phyloP scores from a whole-genome alignment of 495 filamentous ascomycete genomes.

The Annulohypoxylon moriforme region DNA sequence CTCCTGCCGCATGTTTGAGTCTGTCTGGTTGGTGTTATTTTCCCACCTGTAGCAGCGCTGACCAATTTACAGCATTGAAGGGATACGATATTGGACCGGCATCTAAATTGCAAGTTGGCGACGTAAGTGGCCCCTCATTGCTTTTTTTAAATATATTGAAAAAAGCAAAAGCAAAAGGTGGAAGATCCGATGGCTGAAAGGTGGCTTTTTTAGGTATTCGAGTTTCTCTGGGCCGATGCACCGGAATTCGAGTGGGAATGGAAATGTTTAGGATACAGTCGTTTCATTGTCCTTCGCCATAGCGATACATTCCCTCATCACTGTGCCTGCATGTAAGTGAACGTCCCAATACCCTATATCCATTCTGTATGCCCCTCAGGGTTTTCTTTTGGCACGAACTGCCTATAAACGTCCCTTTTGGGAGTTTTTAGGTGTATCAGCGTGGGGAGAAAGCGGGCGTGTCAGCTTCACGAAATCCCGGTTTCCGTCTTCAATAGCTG shows the following conservation, averaged over 20 bases:
- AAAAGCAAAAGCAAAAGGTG: not conserved
- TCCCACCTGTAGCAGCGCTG: slow-evolving; percentile 13
- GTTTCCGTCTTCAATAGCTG: slow-evolving; percentile 39
- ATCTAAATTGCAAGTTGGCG: slow-evolving; percentile 50
- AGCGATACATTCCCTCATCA: slow-evolving; percentile 49
- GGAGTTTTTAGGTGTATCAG: slow-evolving; percentile 10
- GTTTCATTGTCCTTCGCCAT: slow-evolving; percentile 50
- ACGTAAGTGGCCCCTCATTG: slow-evolving; percentile 41
- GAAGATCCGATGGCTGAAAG: slow-evolving; percentile 23
- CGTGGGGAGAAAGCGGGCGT: slow-evolving; percentile 13
- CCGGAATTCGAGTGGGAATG: slow-evolving; percentile 51
- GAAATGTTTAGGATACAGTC: slow-evolving; percentile 51
- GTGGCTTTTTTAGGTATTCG: slow-evolving; percentile 43
- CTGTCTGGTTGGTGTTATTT: slow-evolving; percentile 15
- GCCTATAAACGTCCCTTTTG: slow-evolving; percentile 19
- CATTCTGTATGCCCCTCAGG: not conserved
- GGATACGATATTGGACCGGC: slow-evolving; percentile 51
- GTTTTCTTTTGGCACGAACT: slow-evolving; percentile 14
- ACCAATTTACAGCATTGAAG: slow-evolving; percentile 43
- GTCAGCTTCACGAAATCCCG: slow-evolving; percentile 18
- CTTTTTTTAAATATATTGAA: not conserved
- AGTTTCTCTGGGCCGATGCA: slow-evolving; percentile 51
- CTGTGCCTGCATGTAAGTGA: slow-evolving; percentile 51
- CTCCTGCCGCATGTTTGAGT: not conserved
- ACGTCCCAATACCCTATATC: not conserved